These are phyloP conservation scores for Dendrobium nobile DNA, from an alignment of 106 monocot genomes.

Conservation along the genomic window DNA sequence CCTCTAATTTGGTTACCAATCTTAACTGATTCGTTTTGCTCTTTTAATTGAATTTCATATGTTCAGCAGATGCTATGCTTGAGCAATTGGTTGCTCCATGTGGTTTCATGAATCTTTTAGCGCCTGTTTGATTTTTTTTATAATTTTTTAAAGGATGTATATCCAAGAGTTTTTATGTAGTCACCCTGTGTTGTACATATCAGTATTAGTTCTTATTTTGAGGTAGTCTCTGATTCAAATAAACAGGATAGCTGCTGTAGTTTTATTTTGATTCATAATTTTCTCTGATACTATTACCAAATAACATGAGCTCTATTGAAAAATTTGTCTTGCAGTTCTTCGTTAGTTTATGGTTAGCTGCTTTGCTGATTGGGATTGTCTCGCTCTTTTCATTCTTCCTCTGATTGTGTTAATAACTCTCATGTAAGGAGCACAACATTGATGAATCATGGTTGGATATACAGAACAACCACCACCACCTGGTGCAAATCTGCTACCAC, in stretches of 20 bases:
- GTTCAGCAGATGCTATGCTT: background rate
- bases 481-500: slow-evolving; percentile 14
- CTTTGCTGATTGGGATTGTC: background rate
- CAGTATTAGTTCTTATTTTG: background rate
- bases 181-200: background rate
- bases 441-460: slow-evolving; percentile 13
- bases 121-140: too few species aligned
- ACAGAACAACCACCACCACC: slow-evolving; percentile 20
- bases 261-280: background rate
- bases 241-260: background rate
- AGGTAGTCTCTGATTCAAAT: background rate
- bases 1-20: background rate
- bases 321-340: background rate
- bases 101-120: too few species aligned
- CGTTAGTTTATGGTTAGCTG: background rate
- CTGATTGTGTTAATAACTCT: background rate
- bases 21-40: background rate
- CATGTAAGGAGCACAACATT: background rate
- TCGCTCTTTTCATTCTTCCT: background rate
- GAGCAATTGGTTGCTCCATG: too few species aligned
- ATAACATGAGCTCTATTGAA: background rate
- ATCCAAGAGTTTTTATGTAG: background rate
- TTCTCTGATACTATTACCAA: background rate
- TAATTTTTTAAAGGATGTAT: too few species aligned
- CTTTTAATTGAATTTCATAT: slow-evolving; percentile 1